Percentiles rank a stretch among this genome's conserved stretches.
phyloP scores from a whole-genome alignment of 2,329 filamentous ascomycete genomes.

The Claviceps cyperi region DNA sequence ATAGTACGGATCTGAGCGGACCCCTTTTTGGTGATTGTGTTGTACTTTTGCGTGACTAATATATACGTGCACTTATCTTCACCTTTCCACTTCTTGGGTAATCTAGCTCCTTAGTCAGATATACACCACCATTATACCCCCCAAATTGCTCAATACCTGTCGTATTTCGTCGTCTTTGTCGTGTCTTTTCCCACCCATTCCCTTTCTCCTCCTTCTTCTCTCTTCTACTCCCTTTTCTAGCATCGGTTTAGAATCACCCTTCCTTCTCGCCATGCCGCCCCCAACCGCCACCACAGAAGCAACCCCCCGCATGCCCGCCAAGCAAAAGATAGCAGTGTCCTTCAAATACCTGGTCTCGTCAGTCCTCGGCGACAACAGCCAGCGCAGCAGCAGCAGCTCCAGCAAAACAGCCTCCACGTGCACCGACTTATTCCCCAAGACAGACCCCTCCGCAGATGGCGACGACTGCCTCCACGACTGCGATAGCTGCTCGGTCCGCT shows the following conservation, averaged over 20 bases:
- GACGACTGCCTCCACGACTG: constrained; percentile 86
- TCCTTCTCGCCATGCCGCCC: neutral
- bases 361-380: constrained; percentile 15
- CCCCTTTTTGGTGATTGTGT: too few species aligned
- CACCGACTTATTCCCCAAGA: constrained; percentile 53
- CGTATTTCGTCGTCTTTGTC: too few species aligned
- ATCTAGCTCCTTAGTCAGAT: too few species aligned
- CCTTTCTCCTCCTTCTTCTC: neutral
- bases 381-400: constrained; percentile 9
- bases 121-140: too few species aligned
- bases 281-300: neutral
- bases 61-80: too few species aligned
- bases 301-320: constrained; percentile 13
- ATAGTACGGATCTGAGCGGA: too few species aligned
- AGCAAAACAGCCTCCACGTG: constrained; percentile 13
- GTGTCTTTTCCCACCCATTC: neutral
- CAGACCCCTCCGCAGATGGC: constrained; percentile 64
- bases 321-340: constrained; percentile 29
- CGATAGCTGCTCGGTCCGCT: constrained; percentile 61
- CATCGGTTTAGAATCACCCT: too few species aligned
- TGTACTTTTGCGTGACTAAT: too few species aligned
- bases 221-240: neutral
- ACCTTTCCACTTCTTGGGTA: too few species aligned
- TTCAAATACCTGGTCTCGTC: constrained; percentile 19
- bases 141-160: too few species aligned